Conservation (phyloP, 179 eudicot species). For the Spergularia azorica region DNA sequence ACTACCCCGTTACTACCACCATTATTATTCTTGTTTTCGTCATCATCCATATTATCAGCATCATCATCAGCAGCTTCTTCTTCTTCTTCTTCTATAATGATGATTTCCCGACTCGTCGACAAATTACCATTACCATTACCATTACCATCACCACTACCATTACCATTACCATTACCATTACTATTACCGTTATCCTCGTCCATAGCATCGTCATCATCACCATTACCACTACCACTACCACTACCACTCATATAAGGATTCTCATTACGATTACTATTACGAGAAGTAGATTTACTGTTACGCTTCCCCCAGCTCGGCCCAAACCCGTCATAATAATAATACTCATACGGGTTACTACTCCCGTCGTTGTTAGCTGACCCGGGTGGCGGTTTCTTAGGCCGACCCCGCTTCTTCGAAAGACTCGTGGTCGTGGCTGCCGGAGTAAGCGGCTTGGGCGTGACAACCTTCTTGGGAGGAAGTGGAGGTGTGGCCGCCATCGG, state of each 20-base stretch:
- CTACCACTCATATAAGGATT: neutral
- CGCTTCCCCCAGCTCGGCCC: constrained; percentile 75
- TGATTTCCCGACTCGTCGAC: too few species aligned
- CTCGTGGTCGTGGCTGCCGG: neutral
- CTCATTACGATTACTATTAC: neutral
- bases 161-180: neutral
- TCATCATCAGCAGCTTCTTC: neutral
- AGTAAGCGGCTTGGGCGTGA: too few species aligned
- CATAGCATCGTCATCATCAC: neutral
- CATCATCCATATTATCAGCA: neutral
- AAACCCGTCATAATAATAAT: constrained; percentile 76
- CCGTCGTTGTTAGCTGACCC: neutral
- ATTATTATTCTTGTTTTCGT: neutral
- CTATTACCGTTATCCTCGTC: neutral
- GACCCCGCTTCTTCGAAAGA: constrained; percentile 38
- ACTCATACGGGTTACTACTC: constrained; percentile 43
- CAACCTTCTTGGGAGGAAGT: neutral
- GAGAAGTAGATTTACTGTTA: constrained; percentile 33
- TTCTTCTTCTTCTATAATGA: too few species aligned
- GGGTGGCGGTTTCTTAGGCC: constrained; percentile 35
- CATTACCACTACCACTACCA: neutral
- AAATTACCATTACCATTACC: neutral
- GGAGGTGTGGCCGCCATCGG: constrained; percentile 30
- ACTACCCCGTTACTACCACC: too few species aligned
- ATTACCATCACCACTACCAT: neutral